Evolutionary conservation across 2,329 filamentous ascomycete genomes (phyloP), one percentile per base, ranked within the genome.

Genomic region (Hypoxylon sp.): DNA sequence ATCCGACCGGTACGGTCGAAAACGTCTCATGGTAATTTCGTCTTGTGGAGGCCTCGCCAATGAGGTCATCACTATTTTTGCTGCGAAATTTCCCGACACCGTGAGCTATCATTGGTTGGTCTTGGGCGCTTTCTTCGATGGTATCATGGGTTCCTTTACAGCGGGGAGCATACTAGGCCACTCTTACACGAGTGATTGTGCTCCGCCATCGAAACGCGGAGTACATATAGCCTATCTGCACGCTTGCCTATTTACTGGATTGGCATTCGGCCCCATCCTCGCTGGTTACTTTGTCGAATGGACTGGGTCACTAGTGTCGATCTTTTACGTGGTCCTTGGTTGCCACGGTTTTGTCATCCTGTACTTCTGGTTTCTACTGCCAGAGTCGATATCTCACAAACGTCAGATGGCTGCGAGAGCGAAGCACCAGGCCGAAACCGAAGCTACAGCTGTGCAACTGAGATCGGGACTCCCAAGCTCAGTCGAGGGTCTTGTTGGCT

Each of bases 181-280:
- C 78, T 94, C 95, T 0, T 99, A 98, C 79, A 91, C 92, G 11
- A 91, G 93, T 44, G 96, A 99, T 79, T 97, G 94, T 80, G 95
- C 94, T 0, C 84, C 92, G 3, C 92, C 94, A 0, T 91, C 92
- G 31, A 89, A 88, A 75, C 90, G 96, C 19, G 92, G 91, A 66
- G 92, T 97, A 6, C 89, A 90, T 3, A 96, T 98, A 78, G 94
- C 94, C 5, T 95, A 94, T 77, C 91, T 98, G 74, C 93, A 98
- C 75, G 94, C 93, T 10, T 94, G 91, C 72, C 84, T 99, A 8
- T 98, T 97, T 79, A 86, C 88, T 1, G 96, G 96, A n/a, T 88
- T 98, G 50, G 95, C 96, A 0, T 81, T 95, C 33, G 96, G 96
- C 0, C 96, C 96, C 6, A 85, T 97, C 2, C 76, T 97, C 22